Evolutionary conservation across 2,329 filamentous ascomycete genomes (phyloP), one percentile per base, ranked within the genome.

Genomic region (Curvularia hawaiiensis): DNA sequence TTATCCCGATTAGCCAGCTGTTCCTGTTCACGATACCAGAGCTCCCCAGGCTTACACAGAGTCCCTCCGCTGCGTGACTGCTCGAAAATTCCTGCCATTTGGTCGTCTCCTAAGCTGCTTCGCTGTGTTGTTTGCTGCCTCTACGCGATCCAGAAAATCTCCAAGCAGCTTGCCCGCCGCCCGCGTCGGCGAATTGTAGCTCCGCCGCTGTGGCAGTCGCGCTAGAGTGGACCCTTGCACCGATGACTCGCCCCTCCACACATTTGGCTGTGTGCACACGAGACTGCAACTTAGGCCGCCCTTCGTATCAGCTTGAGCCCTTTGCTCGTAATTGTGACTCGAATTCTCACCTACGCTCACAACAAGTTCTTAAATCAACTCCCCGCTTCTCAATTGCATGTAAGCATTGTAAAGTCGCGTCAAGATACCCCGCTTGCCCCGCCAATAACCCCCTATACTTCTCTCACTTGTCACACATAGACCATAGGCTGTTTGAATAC

Each of bases 71-170:
- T 96, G 76, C 93, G 87, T 75, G 92, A 90, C 81, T 95, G 91
- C 82, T 97, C 92, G 75, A 98, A 99, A 79, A 99, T 92, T 75
- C 91, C 91, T 78, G 92, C 89, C 95, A 99, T 99, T 65, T 68
- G 78, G 65, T 63, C 52, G 65, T 62, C 50, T 57, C 64, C 55
- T 53, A 67, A 44, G 70, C 67, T 71, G 66, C 68, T 66, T 69
- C 48, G 58, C 53, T 64, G 50, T 64, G 63, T 70, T 60, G 64
- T 63, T 44, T 70, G 66, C 65, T 69, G 69, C 66, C 63, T 71
- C 48, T 54, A 71, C 66, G 64, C 63, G 63, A 47, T 64, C 63
- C 52, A 64, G 62, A 70, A 72, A 72, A 65, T 70, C 58, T 66
- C 61, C 30, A 31, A 31, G 30, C 64, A 56, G 59, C 63, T 61